Evolutionary conservation across 768 basidiomycete species (phyloP).

Genomic region (Chalciporus sphaerocephalus): DNA sequence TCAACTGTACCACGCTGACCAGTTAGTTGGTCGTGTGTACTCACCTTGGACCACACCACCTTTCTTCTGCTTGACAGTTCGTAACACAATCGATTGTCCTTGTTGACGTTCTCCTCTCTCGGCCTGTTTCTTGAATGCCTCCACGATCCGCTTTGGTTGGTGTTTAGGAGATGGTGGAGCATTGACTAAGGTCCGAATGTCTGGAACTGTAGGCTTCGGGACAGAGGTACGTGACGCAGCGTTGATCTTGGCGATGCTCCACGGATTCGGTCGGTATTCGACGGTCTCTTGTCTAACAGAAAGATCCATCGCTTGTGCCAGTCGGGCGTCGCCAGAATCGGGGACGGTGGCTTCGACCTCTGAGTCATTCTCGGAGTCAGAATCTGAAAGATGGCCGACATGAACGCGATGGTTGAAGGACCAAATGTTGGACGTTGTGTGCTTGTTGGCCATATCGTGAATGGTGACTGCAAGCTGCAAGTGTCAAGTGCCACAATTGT

Average conservation of each 20-base stretch:
- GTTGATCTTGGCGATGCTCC: slow-evolving; percentile 77
- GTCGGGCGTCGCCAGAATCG: slow-evolving; percentile 23
- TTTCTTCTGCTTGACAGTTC: background rate
- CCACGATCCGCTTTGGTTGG: slow-evolving; percentile 36
- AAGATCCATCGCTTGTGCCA: slow-evolving; percentile 54
- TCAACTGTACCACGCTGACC: background rate
- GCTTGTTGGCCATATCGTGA: background rate
- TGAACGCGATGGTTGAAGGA: slow-evolving; percentile 24
- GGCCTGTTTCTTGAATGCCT: slow-evolving; percentile 45
- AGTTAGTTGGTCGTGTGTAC: background rate
- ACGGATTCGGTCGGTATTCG: slow-evolving; percentile 70
- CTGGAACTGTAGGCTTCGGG: background rate
- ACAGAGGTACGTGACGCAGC: slow-evolving; percentile 48
- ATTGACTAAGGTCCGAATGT: background rate
- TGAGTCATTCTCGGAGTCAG: slow-evolving; percentile 14
- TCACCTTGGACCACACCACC: background rate
- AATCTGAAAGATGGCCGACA: slow-evolving; percentile 8
- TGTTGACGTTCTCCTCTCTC: slow-evolving; percentile 6
- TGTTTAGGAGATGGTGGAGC: slow-evolving; percentile 8
- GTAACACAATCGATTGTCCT: background rate
- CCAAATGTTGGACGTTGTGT: slow-evolving; percentile 18
- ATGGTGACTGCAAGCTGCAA: too few relatives aligned
- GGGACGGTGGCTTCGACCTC: slow-evolving; percentile 15
- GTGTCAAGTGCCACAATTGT: too few relatives aligned
- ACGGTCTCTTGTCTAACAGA: slow-evolving; percentile 57